A percentile compares a stretch with the other conserved stretches of the same genome.
These are phyloP conservation scores for Hypocrella siamensis DNA, from an alignment of 2,329 filamentous ascomycete species.

Conservation along the genomic window DNA sequence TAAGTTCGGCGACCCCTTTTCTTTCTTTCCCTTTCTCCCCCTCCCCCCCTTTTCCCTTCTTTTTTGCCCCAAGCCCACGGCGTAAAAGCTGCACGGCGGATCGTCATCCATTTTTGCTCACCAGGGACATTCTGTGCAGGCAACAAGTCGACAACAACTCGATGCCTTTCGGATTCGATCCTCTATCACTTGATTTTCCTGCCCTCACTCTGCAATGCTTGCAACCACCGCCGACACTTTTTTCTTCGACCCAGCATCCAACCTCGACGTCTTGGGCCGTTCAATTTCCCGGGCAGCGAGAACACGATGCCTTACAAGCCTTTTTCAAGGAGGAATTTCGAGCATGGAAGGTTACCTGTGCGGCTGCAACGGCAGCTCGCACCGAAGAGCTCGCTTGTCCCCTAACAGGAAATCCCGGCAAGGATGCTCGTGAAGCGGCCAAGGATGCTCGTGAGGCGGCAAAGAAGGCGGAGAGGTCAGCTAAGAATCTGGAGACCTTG, in stretches of 20 bases:
- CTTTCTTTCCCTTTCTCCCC: not conserved
- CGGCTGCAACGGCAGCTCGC: slow-evolving; percentile 30
- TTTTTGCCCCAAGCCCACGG: too few species aligned
- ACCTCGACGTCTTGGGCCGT: slow-evolving; percentile 72
- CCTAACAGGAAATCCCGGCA: slow-evolving; percentile 19
- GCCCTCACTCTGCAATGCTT: slow-evolving; percentile 71
- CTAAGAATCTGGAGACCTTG: slow-evolving; percentile 48
- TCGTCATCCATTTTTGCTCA: not conserved
- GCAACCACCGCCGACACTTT: slow-evolving; percentile 64
- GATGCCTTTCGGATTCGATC: slow-evolving; percentile 64
- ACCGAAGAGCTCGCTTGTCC: slow-evolving; percentile 37
- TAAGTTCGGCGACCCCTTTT: slow-evolving; percentile 30
- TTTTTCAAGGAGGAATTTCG: slow-evolving; percentile 54
- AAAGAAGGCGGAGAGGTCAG: slow-evolving; percentile 33
- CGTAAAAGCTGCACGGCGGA: not conserved
- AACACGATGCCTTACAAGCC: slow-evolving; percentile 54
- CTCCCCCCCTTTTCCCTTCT: not conserved
- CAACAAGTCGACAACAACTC: slow-evolving; percentile 38
- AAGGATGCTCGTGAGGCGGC: slow-evolving; percentile 30
- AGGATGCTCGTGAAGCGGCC: slow-evolving; percentile 26
- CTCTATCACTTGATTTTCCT: slow-evolving; percentile 72
- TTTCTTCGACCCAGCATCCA: slow-evolving; percentile 64
- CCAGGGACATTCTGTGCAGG: slow-evolving; percentile 17
- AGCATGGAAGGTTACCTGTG: slow-evolving; percentile 42
- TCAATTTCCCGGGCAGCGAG: slow-evolving; percentile 54